These are phyloP conservation scores for Senna tora DNA, from an alignment of 306 rosid genomes.

Conservation along the genomic window DNA sequence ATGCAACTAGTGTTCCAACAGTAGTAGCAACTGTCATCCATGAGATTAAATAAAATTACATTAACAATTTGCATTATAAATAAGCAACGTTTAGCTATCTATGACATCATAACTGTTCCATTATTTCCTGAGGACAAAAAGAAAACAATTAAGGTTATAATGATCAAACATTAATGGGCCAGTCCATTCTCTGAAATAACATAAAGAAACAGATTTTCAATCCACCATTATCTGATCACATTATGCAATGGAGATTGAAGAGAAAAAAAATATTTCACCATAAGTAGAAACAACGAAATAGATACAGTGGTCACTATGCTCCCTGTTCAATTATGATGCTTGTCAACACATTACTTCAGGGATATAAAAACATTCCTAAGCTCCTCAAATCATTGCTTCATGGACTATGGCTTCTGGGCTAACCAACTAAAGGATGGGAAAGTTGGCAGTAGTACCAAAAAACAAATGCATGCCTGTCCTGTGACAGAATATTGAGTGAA, in stretches of 20 bases:
- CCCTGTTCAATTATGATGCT: neutral
- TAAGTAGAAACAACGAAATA: neutral
- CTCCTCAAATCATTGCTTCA: neutral
- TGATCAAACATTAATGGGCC: neutral
- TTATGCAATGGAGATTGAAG: neutral
- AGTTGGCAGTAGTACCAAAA: no score
- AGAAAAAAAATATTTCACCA: neutral
- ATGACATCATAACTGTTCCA: neutral
- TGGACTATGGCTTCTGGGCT: neutral
- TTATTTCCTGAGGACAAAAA: neutral
- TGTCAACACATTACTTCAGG: neutral
- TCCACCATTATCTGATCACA: neutral
- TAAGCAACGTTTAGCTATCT: neutral
- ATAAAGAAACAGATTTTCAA: neutral
- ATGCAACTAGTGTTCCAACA: conserved; percentile 49
- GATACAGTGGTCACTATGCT: neutral
- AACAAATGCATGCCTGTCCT: neutral
- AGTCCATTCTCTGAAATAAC: neutral
- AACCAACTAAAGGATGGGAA: neutral
- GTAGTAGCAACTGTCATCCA: conserved; percentile 40
- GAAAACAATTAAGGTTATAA: neutral
- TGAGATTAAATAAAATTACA: conserved; percentile 14
- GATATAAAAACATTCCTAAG: neutral
- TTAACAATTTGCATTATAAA: neutral
- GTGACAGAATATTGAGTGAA: neutral